These are phyloP conservation scores for Collariella sp. DNA, from an alignment of 495 filamentous ascomycete genomes.

Conservation along the genomic window DNA sequence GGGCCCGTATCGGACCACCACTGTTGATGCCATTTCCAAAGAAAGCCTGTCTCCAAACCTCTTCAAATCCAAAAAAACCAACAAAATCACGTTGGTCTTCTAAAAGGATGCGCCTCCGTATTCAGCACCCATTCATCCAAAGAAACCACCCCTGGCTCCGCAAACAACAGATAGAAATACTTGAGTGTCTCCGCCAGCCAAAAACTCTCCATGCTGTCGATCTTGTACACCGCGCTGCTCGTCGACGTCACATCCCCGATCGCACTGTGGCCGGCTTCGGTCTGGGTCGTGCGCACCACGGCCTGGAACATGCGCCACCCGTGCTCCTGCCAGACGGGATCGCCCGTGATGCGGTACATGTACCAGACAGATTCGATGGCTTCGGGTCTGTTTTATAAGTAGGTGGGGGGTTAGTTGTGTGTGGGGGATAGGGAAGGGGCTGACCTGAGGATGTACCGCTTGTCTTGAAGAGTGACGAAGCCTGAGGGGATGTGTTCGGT, in stretches of 20 bases:
- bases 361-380: slow-evolving; percentile 94
- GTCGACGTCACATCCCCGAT: slow-evolving; percentile 56
- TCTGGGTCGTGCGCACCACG: slow-evolving; percentile 55
- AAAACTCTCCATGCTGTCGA: slow-evolving; percentile 53
- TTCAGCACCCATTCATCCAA: slow-evolving; percentile 81
- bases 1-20: no score
- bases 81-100: slow-evolving; percentile 30
- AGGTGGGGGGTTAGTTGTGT: neutral
- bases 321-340: slow-evolving; percentile 68
- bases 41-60: neutral
- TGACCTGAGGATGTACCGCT: slow-evolving; percentile 71
- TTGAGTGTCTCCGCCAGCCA: slow-evolving; percentile 79
- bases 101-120: slow-evolving; percentile 52
- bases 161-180: slow-evolving; percentile 88
- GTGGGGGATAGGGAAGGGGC: slow-evolving; percentile 8
- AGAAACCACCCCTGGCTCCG: slow-evolving; percentile 59
- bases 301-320: slow-evolving; percentile 88
- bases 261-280: slow-evolving; percentile 60
- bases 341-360: slow-evolving; percentile 87
- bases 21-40: neutral
- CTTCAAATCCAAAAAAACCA: neutral
- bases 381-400: slow-evolving; percentile 65
- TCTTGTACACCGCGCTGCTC: slow-evolving; percentile 1
- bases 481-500: slow-evolving; percentile 60
- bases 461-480: slow-evolving; percentile 48